These are phyloP conservation scores for Suhomyces coccinellae DNA, from an alignment of 1,139 yeast genomes.

Conservation along the genomic window DNA sequence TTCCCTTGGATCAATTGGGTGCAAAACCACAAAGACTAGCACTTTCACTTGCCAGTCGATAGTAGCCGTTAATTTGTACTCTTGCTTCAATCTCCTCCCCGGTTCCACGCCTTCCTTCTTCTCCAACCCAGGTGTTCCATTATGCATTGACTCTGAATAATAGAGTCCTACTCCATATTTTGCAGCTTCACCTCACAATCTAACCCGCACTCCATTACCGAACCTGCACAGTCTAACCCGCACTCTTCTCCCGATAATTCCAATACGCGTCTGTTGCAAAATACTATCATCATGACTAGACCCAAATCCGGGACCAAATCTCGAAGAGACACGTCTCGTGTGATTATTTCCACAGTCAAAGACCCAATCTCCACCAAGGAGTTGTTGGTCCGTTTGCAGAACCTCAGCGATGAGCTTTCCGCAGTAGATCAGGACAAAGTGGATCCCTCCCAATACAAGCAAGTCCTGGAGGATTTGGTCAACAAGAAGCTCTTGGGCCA, in stretches of 20 bases:
- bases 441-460: conserved; percentile 45
- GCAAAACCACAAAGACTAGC: too few relatives aligned
- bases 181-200: neutral
- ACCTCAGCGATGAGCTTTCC: conserved; percentile 61
- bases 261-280: conserved; percentile 10
- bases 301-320: conserved; percentile 3
- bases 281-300: conserved; percentile 3
- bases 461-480: conserved; percentile 52
- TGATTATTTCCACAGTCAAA: conserved; percentile 53
- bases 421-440: conserved; percentile 60
- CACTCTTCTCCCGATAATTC: neutral
- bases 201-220: too few relatives aligned
- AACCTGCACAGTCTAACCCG: too few relatives aligned
- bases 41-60: too few relatives aligned
- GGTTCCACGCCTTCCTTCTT: too few relatives aligned
- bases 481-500: conserved; percentile 60
- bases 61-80: too few relatives aligned
- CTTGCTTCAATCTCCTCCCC: too few relatives aligned
- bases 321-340: conserved; percentile 40
- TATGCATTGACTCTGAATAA: too few relatives aligned
- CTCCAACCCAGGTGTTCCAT: too few relatives aligned
- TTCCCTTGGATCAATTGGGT: too few relatives aligned
- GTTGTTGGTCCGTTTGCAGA: conserved; percentile 42
- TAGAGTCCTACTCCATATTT: too few relatives aligned
- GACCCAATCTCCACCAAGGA: conserved; percentile 61